Evolutionary conservation across 257 asterid genomes (phyloP).

Genomic region (Fraxinus pennsylvanica): DNA sequence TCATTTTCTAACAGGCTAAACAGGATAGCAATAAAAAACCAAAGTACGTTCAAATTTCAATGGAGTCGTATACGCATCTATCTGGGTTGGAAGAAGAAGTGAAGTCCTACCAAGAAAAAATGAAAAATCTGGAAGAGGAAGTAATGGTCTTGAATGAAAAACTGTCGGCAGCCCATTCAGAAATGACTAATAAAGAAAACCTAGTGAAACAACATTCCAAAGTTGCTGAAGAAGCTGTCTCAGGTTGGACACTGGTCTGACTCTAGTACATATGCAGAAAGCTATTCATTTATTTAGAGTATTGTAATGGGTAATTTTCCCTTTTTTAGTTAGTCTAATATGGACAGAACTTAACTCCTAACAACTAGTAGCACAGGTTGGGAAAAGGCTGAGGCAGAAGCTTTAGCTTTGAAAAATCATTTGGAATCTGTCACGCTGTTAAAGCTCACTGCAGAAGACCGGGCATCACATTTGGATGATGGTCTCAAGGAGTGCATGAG

Average conservation of each 20-base stretch:
- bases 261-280: neutral
- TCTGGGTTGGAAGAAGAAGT: slow-evolving; percentile 92
- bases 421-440: slow-evolving; percentile 90
- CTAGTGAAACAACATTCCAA: slow-evolving; percentile 92
- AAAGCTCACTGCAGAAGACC: slow-evolving; percentile 93
- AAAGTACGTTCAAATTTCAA: slow-evolving; percentile 88
- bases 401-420: slow-evolving; percentile 77
- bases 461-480: slow-evolving; percentile 85
- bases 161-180: slow-evolving; percentile 68
- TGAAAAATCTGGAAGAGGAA: slow-evolving; percentile 71
- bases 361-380: slow-evolving; percentile 62
- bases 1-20: slow-evolving; percentile 40
- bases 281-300: neutral
- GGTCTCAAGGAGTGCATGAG: slow-evolving; percentile 97
- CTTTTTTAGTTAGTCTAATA: neutral
- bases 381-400: slow-evolving; percentile 99
- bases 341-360: slow-evolving; percentile 23
- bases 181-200: slow-evolving; percentile 74
- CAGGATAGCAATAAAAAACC: slow-evolving; percentile 67
- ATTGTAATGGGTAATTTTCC: neutral
- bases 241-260: slow-evolving; percentile 53
- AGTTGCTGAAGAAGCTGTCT: slow-evolving; percentile 99
- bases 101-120: slow-evolving; percentile 54
- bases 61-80: slow-evolving; percentile 90
- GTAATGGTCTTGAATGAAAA: slow-evolving; percentile 72